phyloP scores from a whole-genome alignment of 352 stramenopile species.

The Globisporangium splendens region DNA sequence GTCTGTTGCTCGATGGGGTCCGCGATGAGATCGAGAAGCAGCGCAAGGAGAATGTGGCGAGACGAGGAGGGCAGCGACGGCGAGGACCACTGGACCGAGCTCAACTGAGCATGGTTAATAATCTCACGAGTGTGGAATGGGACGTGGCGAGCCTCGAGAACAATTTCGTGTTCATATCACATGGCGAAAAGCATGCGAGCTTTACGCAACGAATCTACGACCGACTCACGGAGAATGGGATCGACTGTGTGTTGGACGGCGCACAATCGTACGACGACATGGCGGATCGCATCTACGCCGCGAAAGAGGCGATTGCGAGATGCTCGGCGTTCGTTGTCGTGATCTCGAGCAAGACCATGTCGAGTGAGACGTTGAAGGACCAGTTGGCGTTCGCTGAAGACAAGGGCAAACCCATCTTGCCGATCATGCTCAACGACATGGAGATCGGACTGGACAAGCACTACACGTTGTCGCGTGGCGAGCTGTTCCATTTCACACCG shows the following conservation, averaged over 20 bases:
- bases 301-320: no score
- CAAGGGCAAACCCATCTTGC: no score
- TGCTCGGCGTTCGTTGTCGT: no score
- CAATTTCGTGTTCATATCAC: constrained; percentile 66
- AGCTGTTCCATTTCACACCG: constrained; percentile 78
- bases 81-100: no score
- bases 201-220: constrained; percentile 59
- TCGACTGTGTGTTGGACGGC: constrained; percentile 56
- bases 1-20: no score
- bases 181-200: constrained; percentile 75
- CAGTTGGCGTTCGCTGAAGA: no score
- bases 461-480: constrained; percentile 68
- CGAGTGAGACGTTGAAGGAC: no score
- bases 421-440: no score
- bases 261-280: constrained; percentile 45
- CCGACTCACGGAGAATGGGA: constrained; percentile 43
- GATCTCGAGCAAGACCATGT: no score
- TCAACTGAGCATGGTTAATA: background rate
- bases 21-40: constrained; percentile 42
- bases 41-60: constrained; percentile 30
- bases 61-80: constrained; percentile 7
- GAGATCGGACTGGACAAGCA: no score
- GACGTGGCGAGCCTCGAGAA: constrained; percentile 23
- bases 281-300: constrained; percentile 55
- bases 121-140: constrained; percentile 34